phyloP scores from a whole-genome alignment of 805 yeast species.

The Blastobotrys attinorum region DNA sequence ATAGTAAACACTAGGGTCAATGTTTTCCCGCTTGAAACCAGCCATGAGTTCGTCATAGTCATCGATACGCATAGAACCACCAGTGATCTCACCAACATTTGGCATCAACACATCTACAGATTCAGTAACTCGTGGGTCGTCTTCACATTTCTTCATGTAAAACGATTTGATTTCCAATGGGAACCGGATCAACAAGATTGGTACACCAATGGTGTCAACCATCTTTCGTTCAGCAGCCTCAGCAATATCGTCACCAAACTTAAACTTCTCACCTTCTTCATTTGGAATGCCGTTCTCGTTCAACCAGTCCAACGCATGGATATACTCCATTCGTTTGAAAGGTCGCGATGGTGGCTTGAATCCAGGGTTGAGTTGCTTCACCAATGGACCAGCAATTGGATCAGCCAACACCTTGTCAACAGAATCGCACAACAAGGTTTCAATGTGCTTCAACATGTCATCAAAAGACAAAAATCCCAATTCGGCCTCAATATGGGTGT shows the following conservation, averaged over 20 bases:
- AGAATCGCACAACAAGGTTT: constrained; percentile 59
- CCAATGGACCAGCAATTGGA: constrained; percentile 84
- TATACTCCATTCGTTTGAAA: constrained; percentile 85
- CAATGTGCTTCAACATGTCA: constrained; percentile 79
- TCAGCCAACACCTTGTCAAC: constrained; percentile 76
- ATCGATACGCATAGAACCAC: constrained; percentile 97
- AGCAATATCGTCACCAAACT: constrained; percentile 98
- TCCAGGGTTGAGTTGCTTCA: constrained; percentile 86
- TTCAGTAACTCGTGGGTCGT: constrained; percentile 93
- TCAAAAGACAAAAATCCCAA: constrained; percentile 82
- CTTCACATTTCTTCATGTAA: constrained; percentile 90
- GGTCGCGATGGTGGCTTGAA: constrained; percentile 79
- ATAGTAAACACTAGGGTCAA: constrained; percentile 76
- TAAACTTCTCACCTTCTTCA: constrained; percentile 89
- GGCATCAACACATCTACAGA: constrained; percentile 98
- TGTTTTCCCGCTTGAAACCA: constrained; percentile 89
- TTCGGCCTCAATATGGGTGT: constrained; percentile 96
- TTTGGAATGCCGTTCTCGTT: constrained; percentile 89
- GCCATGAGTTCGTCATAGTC: constrained; percentile 74
- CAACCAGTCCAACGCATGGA: constrained; percentile 90
- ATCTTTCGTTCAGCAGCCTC: constrained; percentile 99
- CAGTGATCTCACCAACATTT: constrained; percentile 96
- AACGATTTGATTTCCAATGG: constrained; percentile 96
- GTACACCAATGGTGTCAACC: constrained; percentile 92
- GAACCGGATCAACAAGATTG: constrained; percentile 87